Evolutionary conservation across 768 basidiomycete genomes (phyloP), one percentile per base, ranked within the genome.

Genomic region (Russula vinacea): DNA sequence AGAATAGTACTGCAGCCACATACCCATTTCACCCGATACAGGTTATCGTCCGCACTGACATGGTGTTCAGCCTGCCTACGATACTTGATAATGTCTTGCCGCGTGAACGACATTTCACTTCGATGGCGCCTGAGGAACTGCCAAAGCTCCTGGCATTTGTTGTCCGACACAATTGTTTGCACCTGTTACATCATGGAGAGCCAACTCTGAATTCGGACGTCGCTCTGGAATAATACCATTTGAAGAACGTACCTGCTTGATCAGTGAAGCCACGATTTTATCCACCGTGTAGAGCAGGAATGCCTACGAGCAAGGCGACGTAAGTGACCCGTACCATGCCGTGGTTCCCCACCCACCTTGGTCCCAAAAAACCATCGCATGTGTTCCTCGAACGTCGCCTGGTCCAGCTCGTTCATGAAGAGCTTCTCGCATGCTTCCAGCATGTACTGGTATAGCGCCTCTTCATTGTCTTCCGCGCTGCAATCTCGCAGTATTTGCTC

Each of bases 331-430:
- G 52, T 22, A 35, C 17, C 16, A 32, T 22, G n/a, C 11, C 14
- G 53, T 39, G 37, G 13, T 13, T 80, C 67, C 5, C 49, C 39
- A 61, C 70, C 13, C 55, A 89, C 89, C 83, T 87, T 88, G 65
- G 86, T 92, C 37, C 92, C 90, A 77, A 93, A 94, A 77, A 95
- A 90, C 84, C 92, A 92, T 67, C 97, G 79, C 85, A 98, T 86
- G 71, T 93, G 92, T 73, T 98, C 97, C 74, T 98, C 96, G 70
- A 94, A 98, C 24, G 87, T 85, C n/a, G 82, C 77, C 72, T 89
- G 90, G 74, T 98, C 97, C 64, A 98, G 80, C 72, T 98, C 95
- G 66, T 84, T 88, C 70, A 94, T 94, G 72, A 98, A 98, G 47
- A 96, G 75, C 79, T 91, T 92, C 76, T 98, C 96, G 73, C 92